Base-by-base conservation (phyloP, 768 basidiomycete species). In the Tubosaeta brunneosetosa region DNA sequence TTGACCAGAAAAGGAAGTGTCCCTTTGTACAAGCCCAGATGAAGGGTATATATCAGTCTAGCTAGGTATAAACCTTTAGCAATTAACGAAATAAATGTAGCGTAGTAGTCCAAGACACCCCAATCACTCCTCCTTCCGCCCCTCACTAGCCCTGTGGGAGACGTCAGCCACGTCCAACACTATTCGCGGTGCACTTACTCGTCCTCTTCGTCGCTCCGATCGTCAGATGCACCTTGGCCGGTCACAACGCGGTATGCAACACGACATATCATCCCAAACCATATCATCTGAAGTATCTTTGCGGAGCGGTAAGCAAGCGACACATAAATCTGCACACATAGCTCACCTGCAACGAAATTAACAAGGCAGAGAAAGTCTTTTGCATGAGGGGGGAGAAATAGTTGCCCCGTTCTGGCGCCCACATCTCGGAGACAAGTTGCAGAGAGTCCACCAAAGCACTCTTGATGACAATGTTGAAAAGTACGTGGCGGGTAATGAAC, bases 261-360 rank as follows among this genome's bases (percentile, higher is more conserved):
- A 27, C 83, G 80, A 57, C 83, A 82, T 56, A 95, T 94, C 84
- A 89, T 85, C 60, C 75, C 74, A 68, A 92, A 91, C 95, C 95
- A 97, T 27, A 91, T 66, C 13, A 82, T 68, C 66, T 92, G 89
- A 16, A 92, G 59, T n/a, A 82, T 62, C 88, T 91, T 56, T 10
- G 37, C 38, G 22, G 14, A 26, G n/a, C 12, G 29, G 26, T 65
- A 44, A 57, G 56, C 32, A 55, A 41, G 13, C 27, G 5, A 27
- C 42, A 42, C 47, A 27, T 22, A 7, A 32, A 31, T 2, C 25
- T 2, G 29, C 12, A 12, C 16, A 19, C 33, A 6, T 6, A 14
- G 32, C 59, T 59, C 57, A 88, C 88, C 77, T 91, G 83, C 37
- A 91, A 69, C 3, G 76, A 65, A 33, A 79, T 60, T 42, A 92